These are phyloP conservation scores for Backusella morwellensis DNA, from an alignment of 192 early-diverging fungal species.

Conservation along the genomic window DNA sequence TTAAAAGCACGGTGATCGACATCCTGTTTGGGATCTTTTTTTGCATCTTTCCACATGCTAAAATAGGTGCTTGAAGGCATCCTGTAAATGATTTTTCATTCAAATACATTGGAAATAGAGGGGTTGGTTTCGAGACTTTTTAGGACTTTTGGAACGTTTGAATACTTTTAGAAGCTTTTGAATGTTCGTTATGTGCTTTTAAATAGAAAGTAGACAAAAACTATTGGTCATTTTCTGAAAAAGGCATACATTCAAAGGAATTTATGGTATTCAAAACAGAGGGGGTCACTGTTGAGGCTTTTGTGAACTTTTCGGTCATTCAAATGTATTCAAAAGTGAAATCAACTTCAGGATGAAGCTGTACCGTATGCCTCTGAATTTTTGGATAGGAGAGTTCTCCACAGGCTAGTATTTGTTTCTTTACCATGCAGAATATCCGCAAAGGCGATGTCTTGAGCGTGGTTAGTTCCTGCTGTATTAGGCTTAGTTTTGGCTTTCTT, in stretches of 20 bases:
- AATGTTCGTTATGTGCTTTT: too few relatives aligned
- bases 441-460: slow-evolving; percentile 49
- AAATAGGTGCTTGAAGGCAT: slow-evolving; percentile 55
- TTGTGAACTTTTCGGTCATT: background rate
- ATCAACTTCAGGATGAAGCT: slow-evolving; percentile 29
- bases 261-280: too few relatives aligned
- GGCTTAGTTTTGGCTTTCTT: slow-evolving; percentile 7
- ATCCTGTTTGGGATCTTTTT: slow-evolving; percentile 52
- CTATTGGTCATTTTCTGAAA: too few relatives aligned
- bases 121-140: too few relatives aligned
- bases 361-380: slow-evolving; percentile 60
- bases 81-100: too few relatives aligned
- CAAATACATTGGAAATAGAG: too few relatives aligned
- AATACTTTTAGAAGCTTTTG: too few relatives aligned
- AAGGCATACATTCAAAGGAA: too few relatives aligned
- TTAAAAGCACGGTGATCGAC: slow-evolving; percentile 54
- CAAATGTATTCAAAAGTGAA: background rate
- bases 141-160: too few relatives aligned
- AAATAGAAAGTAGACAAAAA: too few relatives aligned
- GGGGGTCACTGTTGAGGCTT: too few relatives aligned
- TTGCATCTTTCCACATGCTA: slow-evolving; percentile 61
- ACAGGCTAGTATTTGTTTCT: slow-evolving; percentile 34
- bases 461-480: slow-evolving; percentile 20
- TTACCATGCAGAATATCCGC: slow-evolving; percentile 55
- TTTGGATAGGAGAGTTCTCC: slow-evolving; percentile 54